These are phyloP conservation scores for Peterozyma toletana DNA, from an alignment of 805 yeast genomes.

Conservation along the genomic window DNA sequence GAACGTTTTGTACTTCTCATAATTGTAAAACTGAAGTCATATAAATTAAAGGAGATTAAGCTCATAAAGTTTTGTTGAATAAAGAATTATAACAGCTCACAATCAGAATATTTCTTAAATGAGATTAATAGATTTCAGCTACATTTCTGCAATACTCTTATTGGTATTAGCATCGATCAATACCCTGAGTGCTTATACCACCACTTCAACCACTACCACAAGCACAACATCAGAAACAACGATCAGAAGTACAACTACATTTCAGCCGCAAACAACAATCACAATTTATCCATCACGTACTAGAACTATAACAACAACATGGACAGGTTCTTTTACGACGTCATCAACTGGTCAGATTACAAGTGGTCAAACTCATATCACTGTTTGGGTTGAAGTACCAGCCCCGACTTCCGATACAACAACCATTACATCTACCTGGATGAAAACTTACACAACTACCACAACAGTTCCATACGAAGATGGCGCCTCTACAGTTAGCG, in stretches of 20 bases:
- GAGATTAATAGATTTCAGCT: too few relatives aligned
- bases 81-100: too few relatives aligned
- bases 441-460: too few relatives aligned
- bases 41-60: too few relatives aligned
- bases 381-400: constrained; percentile 2
- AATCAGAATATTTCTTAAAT: too few relatives aligned
- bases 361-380: constrained; percentile 3
- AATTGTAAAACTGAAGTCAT: too few relatives aligned
- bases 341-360: constrained; percentile 2
- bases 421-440: not conserved
- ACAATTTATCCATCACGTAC: constrained; percentile 5
- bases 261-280: not conserved
- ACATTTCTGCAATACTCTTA: too few relatives aligned
- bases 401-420: not conserved
- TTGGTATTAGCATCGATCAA: too few relatives aligned
- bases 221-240: not conserved
- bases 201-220: not conserved
- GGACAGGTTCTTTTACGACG: not conserved
- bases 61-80: too few relatives aligned
- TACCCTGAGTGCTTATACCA: not conserved
- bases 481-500: too few relatives aligned
- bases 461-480: too few relatives aligned
- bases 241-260: not conserved
- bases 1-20: too few relatives aligned
- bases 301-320: not conserved